Percentiles rank a stretch among this genome's conserved stretches.
Conservation (phyloP, 768 basidiomycete genomes). For the Lactifluus subvellereus region DNA sequence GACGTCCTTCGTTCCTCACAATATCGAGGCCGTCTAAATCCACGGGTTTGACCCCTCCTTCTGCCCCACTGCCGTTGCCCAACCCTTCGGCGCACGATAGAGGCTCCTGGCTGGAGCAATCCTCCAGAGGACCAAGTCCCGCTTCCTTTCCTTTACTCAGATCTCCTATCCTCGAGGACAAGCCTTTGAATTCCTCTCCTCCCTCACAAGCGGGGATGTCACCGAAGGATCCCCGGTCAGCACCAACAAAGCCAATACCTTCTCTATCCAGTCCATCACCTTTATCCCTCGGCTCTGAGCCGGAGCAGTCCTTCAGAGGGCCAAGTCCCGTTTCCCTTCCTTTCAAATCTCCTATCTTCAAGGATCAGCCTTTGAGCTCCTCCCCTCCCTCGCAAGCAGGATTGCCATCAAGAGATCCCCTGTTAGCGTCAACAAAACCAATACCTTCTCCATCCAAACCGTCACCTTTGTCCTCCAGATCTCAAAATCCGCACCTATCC, state of each 20-base stretch:
- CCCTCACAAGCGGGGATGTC: background rate
- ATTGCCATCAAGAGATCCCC: background rate
- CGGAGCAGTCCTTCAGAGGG: background rate
- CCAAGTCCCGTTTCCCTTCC: background rate
- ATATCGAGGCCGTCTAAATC: background rate
- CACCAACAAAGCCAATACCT: slow-evolving; percentile 6
- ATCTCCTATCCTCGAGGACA: background rate
- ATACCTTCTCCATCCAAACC: background rate
- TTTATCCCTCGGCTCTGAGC: background rate
- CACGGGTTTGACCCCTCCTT: slow-evolving; percentile 2
- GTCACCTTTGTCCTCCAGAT: background rate
- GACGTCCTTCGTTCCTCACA: background rate
- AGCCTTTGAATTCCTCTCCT: slow-evolving; percentile 18
- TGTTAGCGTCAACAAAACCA: slow-evolving; percentile 2
- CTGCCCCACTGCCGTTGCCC: background rate
- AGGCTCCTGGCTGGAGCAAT: background rate
- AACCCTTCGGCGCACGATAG: background rate
- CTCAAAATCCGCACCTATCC: background rate
- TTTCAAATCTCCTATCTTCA: background rate
- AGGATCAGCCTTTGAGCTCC: slow-evolving; percentile 12
- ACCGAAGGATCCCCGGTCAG: background rate
- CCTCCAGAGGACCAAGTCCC: background rate
- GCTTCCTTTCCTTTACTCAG: background rate
- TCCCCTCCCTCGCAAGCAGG: slow-evolving; percentile 9
- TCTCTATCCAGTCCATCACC: background rate